Evolutionary conservation across 2,329 filamentous ascomycete genomes (phyloP), one percentile per base, ranked within the genome.

Genomic region (Trichoderma guizhouense): DNA sequence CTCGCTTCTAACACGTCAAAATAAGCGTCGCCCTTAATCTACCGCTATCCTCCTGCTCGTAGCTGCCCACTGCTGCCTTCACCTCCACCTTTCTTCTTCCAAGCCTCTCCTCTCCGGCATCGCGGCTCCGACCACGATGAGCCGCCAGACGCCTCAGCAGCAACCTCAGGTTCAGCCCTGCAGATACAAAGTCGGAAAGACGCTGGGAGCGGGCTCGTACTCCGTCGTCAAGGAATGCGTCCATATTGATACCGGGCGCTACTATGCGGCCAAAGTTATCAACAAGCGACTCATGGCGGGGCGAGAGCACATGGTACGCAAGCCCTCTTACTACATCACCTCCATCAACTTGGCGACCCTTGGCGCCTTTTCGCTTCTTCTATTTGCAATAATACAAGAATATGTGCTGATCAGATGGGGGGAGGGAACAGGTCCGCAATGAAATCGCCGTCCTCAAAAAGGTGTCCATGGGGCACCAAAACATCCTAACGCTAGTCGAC

Each of bases 151-250:
- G 32, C 66, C 66, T 66, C 73, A 72, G 66, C 79, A 78, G 66
- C 75, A 73, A 71, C 78, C 91, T 3, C 91, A 94, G 81, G 90
- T 98, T 74, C 95, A 98, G 83, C 95, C 96, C 78, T 99, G 95
- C 82, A 90, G 95, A 76, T 99, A 99, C 87, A 99, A 98, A 86
- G 97, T 97, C 7, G 96, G 96, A 75, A 99, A 99, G 87, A 98
- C 96, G 28, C 86, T 99, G 71, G 96, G 96, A 74, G 95, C 96
- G 39, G 96, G 96, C 75, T 98, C 95, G 71, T 99, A 99, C 84
- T 98, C 95, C 47, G 96, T 98, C 64, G 96, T 99, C 74, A 98
- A 98, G 82, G 96, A 99, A 84, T 99, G 96, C 81, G 95, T 98
- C 32, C 96, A 99, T 81, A 98, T 98, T 79, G 95, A 98, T 77